phyloP scores from a whole-genome alignment of 1,284 basidiomycete species.

The Phlebopus sp. region DNA sequence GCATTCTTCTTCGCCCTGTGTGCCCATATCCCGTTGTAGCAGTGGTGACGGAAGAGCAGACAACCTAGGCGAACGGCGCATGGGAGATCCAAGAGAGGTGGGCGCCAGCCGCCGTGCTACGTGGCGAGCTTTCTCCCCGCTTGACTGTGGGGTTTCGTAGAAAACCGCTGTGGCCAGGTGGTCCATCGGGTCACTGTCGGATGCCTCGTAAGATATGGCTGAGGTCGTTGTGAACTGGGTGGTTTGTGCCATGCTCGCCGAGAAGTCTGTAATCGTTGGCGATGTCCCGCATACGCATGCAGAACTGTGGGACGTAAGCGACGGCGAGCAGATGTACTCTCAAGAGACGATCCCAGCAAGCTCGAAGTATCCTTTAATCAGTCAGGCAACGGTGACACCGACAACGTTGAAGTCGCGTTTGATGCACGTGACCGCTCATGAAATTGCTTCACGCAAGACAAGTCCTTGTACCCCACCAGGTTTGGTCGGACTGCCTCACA shows the following conservation, averaged over 20 bases:
- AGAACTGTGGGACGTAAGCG: background rate
- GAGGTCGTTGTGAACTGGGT: constrained; percentile 16
- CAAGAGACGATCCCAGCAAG: constrained; percentile 1
- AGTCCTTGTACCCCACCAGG: too few species aligned
- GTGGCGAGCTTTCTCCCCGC: constrained; percentile 44
- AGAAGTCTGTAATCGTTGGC: constrained; percentile 1
- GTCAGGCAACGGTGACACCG: constrained; percentile 1
- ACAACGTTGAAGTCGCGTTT: constrained; percentile 29
- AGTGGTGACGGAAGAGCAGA: constrained; percentile 37
- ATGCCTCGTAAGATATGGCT: constrained; percentile 16
- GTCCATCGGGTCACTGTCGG: constrained; percentile 38
- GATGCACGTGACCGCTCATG: constrained; percentile 26
- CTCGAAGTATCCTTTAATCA: constrained; percentile 1
- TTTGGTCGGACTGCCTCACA: too few species aligned
- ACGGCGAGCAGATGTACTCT: background rate
- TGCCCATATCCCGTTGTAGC: constrained; percentile 15
- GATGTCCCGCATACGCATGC: background rate
- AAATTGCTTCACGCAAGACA: background rate
- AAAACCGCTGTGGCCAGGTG: constrained; percentile 41
- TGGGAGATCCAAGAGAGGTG: constrained; percentile 33
- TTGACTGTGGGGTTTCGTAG: constrained; percentile 54
- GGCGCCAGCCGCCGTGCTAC: constrained; percentile 31
- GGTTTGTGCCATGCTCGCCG: constrained; percentile 27
- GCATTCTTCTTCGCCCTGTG: constrained; percentile 14
- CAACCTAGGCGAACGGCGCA: constrained; percentile 52